These are phyloP conservation scores for Blastocystis sp. DNA, from an alignment of 352 stramenopile genomes.

Conservation along the genomic window DNA sequence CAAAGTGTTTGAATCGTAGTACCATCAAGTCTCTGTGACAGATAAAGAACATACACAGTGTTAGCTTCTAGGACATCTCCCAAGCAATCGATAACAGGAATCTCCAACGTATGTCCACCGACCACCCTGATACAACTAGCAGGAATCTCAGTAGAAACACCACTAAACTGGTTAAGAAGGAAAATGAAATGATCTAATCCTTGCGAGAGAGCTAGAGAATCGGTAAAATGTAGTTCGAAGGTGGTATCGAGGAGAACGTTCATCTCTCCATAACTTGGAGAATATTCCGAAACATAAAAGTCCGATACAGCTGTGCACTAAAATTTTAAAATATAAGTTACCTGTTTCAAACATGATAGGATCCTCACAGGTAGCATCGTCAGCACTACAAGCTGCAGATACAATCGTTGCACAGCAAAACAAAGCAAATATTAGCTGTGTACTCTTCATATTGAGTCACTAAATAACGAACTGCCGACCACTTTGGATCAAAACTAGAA, in stretches of 20 bases:
- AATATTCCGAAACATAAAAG: background rate
- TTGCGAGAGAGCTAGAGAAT: background rate
- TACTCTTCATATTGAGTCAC: background rate
- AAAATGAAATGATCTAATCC: background rate
- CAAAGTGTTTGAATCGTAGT: background rate
- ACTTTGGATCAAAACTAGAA: background rate
- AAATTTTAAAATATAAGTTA: background rate
- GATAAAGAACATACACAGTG: constrained; percentile 40
- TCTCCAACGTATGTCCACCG: background rate
- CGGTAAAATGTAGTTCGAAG: constrained; percentile 5
- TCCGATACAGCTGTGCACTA: background rate
- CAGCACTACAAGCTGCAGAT: background rate
- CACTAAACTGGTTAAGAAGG: constrained; percentile 26
- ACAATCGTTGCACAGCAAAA: background rate
- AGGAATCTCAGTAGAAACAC: background rate
- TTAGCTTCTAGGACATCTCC: constrained; percentile 27
- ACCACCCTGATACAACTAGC: background rate
- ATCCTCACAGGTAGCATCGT: constrained; percentile 53
- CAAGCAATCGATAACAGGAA: constrained; percentile 21
- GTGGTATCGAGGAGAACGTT: constrained; percentile 30
- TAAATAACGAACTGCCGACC: background rate
- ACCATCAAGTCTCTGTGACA: background rate
- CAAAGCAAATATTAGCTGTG: background rate
- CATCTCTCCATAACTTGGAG: background rate
- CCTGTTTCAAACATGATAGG: constrained; percentile 1